Conservation (phyloP, 352 stramenopile species). For the Pythium scleroteichum region DNA sequence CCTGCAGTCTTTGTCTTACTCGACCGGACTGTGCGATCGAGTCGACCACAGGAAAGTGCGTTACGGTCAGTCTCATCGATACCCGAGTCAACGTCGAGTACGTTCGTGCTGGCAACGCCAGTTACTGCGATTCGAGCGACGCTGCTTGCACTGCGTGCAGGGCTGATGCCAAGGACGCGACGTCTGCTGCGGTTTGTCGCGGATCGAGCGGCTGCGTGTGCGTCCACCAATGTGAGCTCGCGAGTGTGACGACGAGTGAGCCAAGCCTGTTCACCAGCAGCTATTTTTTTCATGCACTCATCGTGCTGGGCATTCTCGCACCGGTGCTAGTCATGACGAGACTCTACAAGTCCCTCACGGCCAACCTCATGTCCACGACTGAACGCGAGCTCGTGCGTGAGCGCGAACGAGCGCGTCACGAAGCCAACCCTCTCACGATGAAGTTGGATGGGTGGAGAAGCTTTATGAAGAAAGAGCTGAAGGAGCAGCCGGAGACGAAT, state of each 20-base stretch:
- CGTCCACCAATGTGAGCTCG: slow-evolving; percentile 23
- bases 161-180: slow-evolving; percentile 2
- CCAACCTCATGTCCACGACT: not conserved
- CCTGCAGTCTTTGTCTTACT: slow-evolving; percentile 18
- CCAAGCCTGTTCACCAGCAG: not conserved
- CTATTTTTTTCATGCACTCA: slow-evolving; percentile 10
- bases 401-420: not conserved
- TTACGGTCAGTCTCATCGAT: slow-evolving; percentile 19
- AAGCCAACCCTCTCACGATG: slow-evolving; percentile 26
- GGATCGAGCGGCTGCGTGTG: slow-evolving; percentile 27
- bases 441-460: slow-evolving; percentile 40
- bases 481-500: slow-evolving; percentile 11
- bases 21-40: slow-evolving; percentile 32
- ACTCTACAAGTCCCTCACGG: slow-evolving; percentile 10
- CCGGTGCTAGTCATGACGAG: slow-evolving; percentile 2
- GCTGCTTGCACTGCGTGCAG: slow-evolving; percentile 22
- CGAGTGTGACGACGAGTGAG: not conserved
- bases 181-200: slow-evolving; percentile 11
- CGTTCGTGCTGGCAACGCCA: slow-evolving; percentile 16
- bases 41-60: slow-evolving; percentile 35
- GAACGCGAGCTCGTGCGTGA: not conserved
- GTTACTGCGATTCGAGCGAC: slow-evolving; percentile 30
- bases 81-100: slow-evolving; percentile 16
- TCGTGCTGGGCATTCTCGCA: not conserved
- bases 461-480: slow-evolving; percentile 21